Conservation (phyloP, 305 asterid species). For the Fraxinus sp. region DNA sequence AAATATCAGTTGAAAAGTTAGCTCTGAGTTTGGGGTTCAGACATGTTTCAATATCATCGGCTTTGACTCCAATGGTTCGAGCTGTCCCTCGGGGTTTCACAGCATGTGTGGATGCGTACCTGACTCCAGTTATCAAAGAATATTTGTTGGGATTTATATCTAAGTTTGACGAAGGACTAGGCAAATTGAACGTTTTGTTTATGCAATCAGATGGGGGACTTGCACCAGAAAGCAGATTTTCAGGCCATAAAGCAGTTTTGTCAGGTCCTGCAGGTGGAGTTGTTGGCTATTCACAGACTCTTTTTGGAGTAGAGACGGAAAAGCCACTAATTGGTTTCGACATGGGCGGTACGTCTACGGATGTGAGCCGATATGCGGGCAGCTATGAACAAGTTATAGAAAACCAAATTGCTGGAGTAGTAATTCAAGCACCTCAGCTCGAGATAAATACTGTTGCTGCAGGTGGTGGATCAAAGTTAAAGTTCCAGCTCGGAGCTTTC, state of each 20-base stretch:
- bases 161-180: slow-evolving; percentile 72
- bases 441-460: slow-evolving; percentile 98
- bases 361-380: slow-evolving; percentile 96
- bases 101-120: slow-evolving; percentile 92
- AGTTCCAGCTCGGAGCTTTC: slow-evolving; percentile 91
- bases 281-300: slow-evolving; percentile 95
- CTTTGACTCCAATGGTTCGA: slow-evolving; percentile 95
- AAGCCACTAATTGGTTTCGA: slow-evolving; percentile 96
- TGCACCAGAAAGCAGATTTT: slow-evolving; percentile 90
- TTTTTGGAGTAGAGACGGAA: slow-evolving; percentile 72
- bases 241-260: slow-evolving; percentile 96
- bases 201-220: slow-evolving; percentile 99
- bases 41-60: slow-evolving; percentile 88
- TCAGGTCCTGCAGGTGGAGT: slow-evolving; percentile 99
- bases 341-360: slow-evolving; percentile 99
- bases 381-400: slow-evolving; percentile 88
- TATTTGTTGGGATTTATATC: slow-evolving; percentile 91
- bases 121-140: slow-evolving; percentile 90
- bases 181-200: slow-evolving; percentile 71
- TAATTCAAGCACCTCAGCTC: slow-evolving; percentile 97
- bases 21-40: slow-evolving; percentile 83
- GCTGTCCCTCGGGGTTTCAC: slow-evolving; percentile 98
- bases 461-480: slow-evolving; percentile 95
- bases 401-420: slow-evolving; percentile 87
- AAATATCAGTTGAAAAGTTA: slow-evolving; percentile 55